A percentile compares a stretch with the other conserved stretches of the same genome.
Conservation (phyloP, 2,329 filamentous ascomycete genomes). For the Pseudogymnoascus verrucosus region DNA sequence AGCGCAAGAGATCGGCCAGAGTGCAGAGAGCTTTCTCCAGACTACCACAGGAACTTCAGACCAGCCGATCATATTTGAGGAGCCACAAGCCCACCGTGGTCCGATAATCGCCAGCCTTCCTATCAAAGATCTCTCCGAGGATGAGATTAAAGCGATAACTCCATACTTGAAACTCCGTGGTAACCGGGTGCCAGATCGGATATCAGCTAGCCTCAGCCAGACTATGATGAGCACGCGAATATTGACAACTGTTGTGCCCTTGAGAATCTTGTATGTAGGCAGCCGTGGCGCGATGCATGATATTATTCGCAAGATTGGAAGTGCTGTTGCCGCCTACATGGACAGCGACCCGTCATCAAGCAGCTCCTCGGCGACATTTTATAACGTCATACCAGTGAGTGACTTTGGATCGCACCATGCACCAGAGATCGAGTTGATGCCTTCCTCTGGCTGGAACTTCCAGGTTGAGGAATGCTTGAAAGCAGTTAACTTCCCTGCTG, state of each 20-base stretch:
- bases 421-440: constrained; percentile 44
- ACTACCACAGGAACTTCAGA: constrained; percentile 23
- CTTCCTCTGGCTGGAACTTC: constrained; percentile 43
- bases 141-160: constrained; percentile 27
- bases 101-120: constrained; percentile 15
- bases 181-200: constrained; percentile 20
- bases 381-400: constrained; percentile 44
- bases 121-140: constrained; percentile 35
- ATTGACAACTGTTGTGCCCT: constrained; percentile 37
- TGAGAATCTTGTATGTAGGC: constrained; percentile 43
- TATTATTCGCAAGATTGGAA: constrained; percentile 41
- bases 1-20: constrained; percentile 26
- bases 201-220: constrained; percentile 39
- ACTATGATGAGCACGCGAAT: constrained; percentile 38
- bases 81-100: constrained; percentile 29
- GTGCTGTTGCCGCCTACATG: constrained; percentile 36
- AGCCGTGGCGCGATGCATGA: constrained; percentile 33
- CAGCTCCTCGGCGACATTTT: constrained; percentile 32
- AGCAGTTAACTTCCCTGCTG: constrained; percentile 29
- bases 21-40: constrained; percentile 22
- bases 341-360: constrained; percentile 23
- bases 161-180: background rate
- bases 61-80: constrained; percentile 39
- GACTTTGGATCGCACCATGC: constrained; percentile 38
- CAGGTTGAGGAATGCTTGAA: constrained; percentile 41